Percentiles rank a stretch among this genome's conserved stretches.
Evolutionary conservation across 306 rosid species (phyloP).

Genomic region (Cajanus cajan): DNA sequence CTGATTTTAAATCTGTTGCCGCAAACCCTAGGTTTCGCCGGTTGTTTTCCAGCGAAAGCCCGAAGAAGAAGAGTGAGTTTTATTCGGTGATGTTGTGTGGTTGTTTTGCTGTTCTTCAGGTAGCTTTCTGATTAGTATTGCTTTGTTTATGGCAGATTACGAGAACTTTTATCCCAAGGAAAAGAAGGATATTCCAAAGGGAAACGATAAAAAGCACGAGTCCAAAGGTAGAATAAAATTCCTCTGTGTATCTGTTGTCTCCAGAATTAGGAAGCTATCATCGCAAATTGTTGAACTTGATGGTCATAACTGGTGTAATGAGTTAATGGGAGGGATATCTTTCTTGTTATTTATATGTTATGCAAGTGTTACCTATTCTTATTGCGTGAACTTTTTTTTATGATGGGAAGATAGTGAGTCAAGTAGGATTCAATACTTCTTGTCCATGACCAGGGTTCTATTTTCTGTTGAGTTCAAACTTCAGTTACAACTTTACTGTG

Average conservation of each 20-base stretch:
- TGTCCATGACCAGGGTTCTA: not conserved
- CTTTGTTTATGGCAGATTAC: conserved; percentile 54
- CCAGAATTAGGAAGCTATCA: not conserved
- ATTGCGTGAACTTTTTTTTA: not conserved
- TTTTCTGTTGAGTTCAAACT: conserved; percentile 20
- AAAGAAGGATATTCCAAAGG: conserved; percentile 84
- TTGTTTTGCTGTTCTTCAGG: not conserved
- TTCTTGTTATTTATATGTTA: not conserved
- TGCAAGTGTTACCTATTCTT: not conserved
- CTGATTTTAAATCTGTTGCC: conserved; percentile 45
- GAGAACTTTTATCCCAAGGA: conserved; percentile 88
- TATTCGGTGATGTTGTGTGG: not conserved
- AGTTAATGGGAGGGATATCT: not conserved
- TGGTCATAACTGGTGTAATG: conserved; percentile 5
- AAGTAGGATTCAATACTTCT: conserved; percentile 16
- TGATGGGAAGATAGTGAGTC: conserved; percentile 9
- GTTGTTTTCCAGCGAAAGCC: conserved; percentile 73
- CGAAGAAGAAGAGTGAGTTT: conserved; percentile 90
- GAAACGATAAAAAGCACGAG: conserved; percentile 61
- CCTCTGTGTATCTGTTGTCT: not conserved
- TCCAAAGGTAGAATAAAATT: conserved; percentile 65
- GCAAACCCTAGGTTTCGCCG: conserved; percentile 66
- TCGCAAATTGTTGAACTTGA: conserved; percentile 24
- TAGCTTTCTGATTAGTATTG: conserved; percentile 14
- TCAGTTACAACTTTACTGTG: not conserved